phyloP scores from a whole-genome alignment of 2,329 filamentous ascomycete species.

The Hypoxylon sp. region DNA sequence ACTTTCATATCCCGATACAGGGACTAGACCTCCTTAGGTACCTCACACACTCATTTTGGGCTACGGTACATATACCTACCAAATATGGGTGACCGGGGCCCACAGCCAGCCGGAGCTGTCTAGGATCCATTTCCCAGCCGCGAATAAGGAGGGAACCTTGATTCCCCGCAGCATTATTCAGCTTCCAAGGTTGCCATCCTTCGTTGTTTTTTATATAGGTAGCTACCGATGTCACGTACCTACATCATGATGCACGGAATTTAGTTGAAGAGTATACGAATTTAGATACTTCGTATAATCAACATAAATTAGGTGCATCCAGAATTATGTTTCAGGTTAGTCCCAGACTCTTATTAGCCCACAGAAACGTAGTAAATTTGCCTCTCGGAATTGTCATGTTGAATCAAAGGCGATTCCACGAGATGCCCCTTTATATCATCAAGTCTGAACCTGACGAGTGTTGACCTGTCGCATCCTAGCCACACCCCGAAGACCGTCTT shows the following conservation, averaged over 20 bases:
- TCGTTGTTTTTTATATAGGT: not conserved
- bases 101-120: slow-evolving; percentile 9
- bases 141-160: slow-evolving; percentile 8
- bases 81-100: not conserved
- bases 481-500: slow-evolving; percentile 67
- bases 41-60: too few species aligned
- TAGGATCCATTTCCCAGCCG: slow-evolving; percentile 16
- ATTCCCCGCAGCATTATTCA: slow-evolving; percentile 2
- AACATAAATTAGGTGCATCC: not conserved
- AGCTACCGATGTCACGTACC: not conserved
- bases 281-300: not conserved
- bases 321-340: slow-evolving; percentile 49
- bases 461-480: slow-evolving; percentile 44
- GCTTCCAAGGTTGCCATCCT: not conserved
- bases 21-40: too few species aligned
- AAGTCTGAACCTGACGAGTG: not conserved
- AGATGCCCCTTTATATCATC: slow-evolving; percentile 1
- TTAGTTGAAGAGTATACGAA: not conserved
- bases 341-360: slow-evolving; percentile 13
- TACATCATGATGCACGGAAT: slow-evolving; percentile 5
- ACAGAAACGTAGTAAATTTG: slow-evolving; percentile 3
- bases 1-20: too few species aligned
- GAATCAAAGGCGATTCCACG: slow-evolving; percentile 3
- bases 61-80: not conserved
- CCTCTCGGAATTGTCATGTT: slow-evolving; percentile 1